A percentile compares a stretch with the other conserved stretches of the same genome.
These are phyloP conservation scores for Hortaea sp. DNA, from an alignment of 2,329 filamentous ascomycete genomes.

Conservation along the genomic window DNA sequence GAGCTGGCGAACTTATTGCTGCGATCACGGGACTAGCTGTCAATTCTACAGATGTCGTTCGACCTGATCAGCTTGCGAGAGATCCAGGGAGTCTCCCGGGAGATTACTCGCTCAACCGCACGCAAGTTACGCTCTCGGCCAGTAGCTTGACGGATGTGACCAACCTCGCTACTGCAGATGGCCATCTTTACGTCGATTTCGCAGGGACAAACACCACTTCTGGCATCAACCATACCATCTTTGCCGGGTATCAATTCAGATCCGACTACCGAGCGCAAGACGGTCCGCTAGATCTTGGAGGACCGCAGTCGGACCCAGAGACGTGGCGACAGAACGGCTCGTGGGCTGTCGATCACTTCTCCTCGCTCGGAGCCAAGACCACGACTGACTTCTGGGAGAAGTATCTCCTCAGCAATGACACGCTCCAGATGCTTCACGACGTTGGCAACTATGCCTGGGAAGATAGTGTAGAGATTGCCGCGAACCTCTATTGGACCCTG, in stretches of 20 bases:
- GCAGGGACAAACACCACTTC: constrained; percentile 5
- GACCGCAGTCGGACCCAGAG: constrained; percentile 12
- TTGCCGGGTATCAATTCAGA: constrained; percentile 23
- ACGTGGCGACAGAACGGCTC: constrained; percentile 24
- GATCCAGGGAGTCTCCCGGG: background rate
- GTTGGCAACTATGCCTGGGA: constrained; percentile 28
- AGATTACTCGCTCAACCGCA: constrained; percentile 9
- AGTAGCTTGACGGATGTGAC: constrained; percentile 21
- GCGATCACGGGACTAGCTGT: constrained; percentile 12
- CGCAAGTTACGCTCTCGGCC: constrained; percentile 14
- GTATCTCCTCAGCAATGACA: constrained; percentile 18
- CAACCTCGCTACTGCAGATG: constrained; percentile 12
- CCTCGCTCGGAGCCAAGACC: constrained; percentile 16
- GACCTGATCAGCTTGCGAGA: constrained; percentile 2
- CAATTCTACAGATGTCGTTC: background rate
- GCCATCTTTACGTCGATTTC: constrained; percentile 17
- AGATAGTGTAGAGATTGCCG: constrained; percentile 24
- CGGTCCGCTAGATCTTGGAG: constrained; percentile 16
- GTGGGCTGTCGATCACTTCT: constrained; percentile 27
- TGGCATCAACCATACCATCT: constrained; percentile 17
- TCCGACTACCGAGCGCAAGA: constrained; percentile 23
- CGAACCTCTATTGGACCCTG: constrained; percentile 20
- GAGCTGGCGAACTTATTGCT: constrained; percentile 15
- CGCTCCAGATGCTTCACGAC: constrained; percentile 12
- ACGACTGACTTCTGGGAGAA: constrained; percentile 26